Evolutionary conservation across 805 yeast genomes (phyloP).

Genomic region (Yamadazyma scolyti): DNA sequence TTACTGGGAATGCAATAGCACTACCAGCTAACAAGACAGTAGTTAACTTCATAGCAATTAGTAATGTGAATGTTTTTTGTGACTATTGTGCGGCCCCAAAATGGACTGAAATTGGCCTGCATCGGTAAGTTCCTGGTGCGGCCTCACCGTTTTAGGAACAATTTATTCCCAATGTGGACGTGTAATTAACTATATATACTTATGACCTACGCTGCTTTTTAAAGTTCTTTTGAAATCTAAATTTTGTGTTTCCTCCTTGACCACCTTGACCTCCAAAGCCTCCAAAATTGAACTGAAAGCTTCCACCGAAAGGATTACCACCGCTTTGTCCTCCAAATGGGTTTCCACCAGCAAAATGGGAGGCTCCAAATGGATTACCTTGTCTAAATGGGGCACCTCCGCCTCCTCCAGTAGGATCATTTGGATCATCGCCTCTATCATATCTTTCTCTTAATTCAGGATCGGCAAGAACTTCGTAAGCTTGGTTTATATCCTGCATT

Average conservation of each 20-base stretch:
- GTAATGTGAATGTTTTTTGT: neutral
- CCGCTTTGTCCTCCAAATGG: constrained; percentile 5
- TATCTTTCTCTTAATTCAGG: constrained; percentile 61
- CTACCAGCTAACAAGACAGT: constrained; percentile 2
- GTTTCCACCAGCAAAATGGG: constrained; percentile 8
- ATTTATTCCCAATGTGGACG: too few relatives aligned
- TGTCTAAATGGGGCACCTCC: constrained; percentile 8
- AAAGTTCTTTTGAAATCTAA: constrained; percentile 14
- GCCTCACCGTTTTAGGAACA: too few relatives aligned
- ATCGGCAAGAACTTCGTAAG: constrained; percentile 80
- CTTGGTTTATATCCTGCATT: constrained; percentile 91
- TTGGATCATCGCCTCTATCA: constrained; percentile 60
- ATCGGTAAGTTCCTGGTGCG: too few relatives aligned
- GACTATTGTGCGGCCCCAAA: neutral
- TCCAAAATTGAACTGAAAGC: constrained; percentile 10
- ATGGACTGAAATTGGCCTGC: too few relatives aligned
- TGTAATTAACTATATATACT: too few relatives aligned
- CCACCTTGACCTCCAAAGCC: constrained; percentile 8
- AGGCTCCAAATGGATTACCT: constrained; percentile 3
- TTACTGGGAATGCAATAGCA: constrained; percentile 5
- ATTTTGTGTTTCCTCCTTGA: too few relatives aligned
- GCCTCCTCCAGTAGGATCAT: constrained; percentile 26
- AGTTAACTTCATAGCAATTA: constrained; percentile 2
- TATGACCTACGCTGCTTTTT: too few relatives aligned
- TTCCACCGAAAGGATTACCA: constrained; percentile 4